Conservation (phyloP, 495 filamentous ascomycete species). For the Penicillium dipodomyicola region DNA sequence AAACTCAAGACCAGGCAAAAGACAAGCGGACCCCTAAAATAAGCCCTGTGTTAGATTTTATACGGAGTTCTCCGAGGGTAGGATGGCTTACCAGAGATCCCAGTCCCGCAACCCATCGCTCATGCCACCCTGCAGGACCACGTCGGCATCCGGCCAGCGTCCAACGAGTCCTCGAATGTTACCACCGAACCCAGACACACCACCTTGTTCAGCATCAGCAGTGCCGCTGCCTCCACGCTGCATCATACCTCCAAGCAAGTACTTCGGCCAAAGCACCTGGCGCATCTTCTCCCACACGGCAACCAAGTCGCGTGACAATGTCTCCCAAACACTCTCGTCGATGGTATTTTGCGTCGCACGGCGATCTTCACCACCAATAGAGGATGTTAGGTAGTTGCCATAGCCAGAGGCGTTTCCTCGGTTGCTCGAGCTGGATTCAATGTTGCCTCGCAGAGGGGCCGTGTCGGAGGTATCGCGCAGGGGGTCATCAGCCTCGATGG, state of each 20-base stretch:
- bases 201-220: constrained; percentile 63
- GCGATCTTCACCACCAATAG: constrained; percentile 92
- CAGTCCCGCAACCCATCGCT: constrained; percentile 85
- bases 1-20: constrained; percentile 87
- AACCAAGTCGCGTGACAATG: constrained; percentile 81
- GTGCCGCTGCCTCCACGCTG: constrained; percentile 67
- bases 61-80: not conserved
- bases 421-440: constrained; percentile 55
- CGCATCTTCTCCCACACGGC: constrained; percentile 97
- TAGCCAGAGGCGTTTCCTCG: constrained; percentile 38
- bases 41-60: constrained; percentile 9
- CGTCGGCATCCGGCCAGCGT: constrained; percentile 69
- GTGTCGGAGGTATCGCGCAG: constrained; percentile 66
- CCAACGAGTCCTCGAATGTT: constrained; percentile 65
- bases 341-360: constrained; percentile 89
- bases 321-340: constrained; percentile 96
- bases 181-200: constrained; percentile 58
- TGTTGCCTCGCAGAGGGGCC: constrained; percentile 77
- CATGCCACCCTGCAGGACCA: constrained; percentile 75
- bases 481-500: constrained; percentile 94
- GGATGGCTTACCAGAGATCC: constrained; percentile 75
- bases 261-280: constrained; percentile 96
- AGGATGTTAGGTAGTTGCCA: constrained; percentile 74
- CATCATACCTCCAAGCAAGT: constrained; percentile 73
- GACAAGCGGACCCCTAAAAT: constrained; percentile 73